Evolutionary conservation across 305 asterid species (phyloP).

Genomic region (Fraxinus floribunda): DNA sequence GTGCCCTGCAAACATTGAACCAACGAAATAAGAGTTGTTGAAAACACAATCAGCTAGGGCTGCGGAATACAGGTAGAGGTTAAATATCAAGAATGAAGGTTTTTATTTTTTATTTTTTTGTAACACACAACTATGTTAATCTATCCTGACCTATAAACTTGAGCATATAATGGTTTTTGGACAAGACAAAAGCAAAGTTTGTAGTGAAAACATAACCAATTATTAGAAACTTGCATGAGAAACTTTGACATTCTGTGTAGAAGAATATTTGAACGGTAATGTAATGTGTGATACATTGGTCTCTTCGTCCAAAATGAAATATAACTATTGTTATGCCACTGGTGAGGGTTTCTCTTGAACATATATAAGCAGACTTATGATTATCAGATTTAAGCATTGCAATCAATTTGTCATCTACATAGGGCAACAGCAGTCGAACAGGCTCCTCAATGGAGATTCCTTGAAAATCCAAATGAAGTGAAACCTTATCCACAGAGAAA

Average conservation of each 20-base stretch:
- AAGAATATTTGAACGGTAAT: neutral
- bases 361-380: neutral
- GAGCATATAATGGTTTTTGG: neutral
- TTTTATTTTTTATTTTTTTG: too few species aligned
- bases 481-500: neutral
- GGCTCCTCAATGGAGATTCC: neutral
- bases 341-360: neutral
- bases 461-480: neutral
- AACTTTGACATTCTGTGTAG: neutral
- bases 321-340: too few species aligned
- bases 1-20: slow-evolving; percentile 68
- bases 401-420: neutral
- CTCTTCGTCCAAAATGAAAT: neutral
- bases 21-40: neutral
- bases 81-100: neutral
- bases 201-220: neutral
- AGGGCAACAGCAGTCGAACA: neutral
- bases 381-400: neutral
- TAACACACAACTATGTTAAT: neutral
- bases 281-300: neutral
- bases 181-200: neutral
- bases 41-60: neutral
- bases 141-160: neutral
- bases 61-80: neutral
- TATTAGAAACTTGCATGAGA: neutral